Base-by-base conservation (phyloP, 2,329 filamentous ascomycete genomes). In the Furcasterigmium sp. region DNA sequence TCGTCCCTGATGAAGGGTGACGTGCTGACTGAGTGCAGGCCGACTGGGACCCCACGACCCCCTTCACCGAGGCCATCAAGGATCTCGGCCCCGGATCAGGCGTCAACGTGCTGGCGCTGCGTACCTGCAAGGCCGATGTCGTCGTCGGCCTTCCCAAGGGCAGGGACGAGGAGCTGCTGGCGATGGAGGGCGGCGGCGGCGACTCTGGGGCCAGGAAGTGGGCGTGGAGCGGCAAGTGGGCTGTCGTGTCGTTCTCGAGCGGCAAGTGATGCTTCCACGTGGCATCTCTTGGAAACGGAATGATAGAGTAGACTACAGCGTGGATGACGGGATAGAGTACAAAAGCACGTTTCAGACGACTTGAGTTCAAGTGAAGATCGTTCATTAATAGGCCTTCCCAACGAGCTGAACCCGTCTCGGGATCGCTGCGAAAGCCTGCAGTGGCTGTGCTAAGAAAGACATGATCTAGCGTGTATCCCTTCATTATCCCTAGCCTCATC, bases 151-250 rank as follows among this genome's bases (percentile, higher is more conserved):
- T 98, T n/a, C 75, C 82, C 13, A 64, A 80, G 8, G 91, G 91
- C 7, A 79, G 85, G 59, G 93, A 98, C 57, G 90, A 96, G 67
- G 80, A 83, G 60, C 70, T 97, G 42, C 81, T 76, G 52, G 71
- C 76, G 8, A 75, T 68, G 42, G 81, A 87, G 41, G 81, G 75
- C 14, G 87, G 86, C 2, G 87, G 85, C 4, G 86, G 83, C 14
- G 82, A 89, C 48, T 68, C 77, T 51, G 63, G 85, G 62, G 76
- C 80, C 19, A 76, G 93, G 44, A 86, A 87, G 62, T 97, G 91
- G 91, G 91, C 89, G 1, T 97, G 91, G 91, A 86, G 80, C 57
- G 91, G 91, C 34, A 96, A 96, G 65, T 97, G 88, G 87, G 91
- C 91, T 6, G 89, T 97, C n/a, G 83, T 95, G 5, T 90, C 87